A percentile compares a stretch with the other conserved stretches of the same genome.
phyloP scores from a whole-genome alignment of 805 yeast genomes.

The Jamesozyma gamospora region DNA sequence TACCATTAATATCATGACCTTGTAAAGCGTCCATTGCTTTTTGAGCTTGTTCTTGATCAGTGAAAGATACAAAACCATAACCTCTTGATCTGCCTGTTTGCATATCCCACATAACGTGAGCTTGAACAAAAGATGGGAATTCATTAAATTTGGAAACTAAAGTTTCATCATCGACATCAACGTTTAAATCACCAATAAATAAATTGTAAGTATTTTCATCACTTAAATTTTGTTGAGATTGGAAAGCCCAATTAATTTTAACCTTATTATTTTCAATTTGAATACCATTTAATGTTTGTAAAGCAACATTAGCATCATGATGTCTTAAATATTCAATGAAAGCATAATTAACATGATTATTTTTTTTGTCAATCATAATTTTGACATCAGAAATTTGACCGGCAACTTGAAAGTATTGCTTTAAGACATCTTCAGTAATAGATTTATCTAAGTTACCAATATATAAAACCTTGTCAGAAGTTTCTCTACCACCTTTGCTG shows the following conservation, averaged over 20 bases:
- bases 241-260: constrained; percentile 74
- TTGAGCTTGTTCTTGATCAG: constrained; percentile 59
- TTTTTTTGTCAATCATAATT: constrained; percentile 65
- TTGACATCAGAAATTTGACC: constrained; percentile 58
- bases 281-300: constrained; percentile 50
- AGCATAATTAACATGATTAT: constrained; percentile 67
- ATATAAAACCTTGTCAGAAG: constrained; percentile 60
- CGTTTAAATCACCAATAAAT: constrained; percentile 78
- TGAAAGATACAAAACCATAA: constrained; percentile 80
- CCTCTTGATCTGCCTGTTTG: constrained; percentile 87
- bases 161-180: constrained; percentile 73
- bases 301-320: constrained; percentile 52
- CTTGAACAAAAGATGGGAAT: constrained; percentile 58
- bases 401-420: constrained; percentile 51
- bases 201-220: constrained; percentile 55
- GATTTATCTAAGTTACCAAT: constrained; percentile 65
- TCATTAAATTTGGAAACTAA: constrained; percentile 47
- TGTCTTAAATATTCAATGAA: constrained; percentile 63
- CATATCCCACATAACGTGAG: constrained; percentile 97
- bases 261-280: constrained; percentile 46
- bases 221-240: constrained; percentile 56
- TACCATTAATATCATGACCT: constrained; percentile 60
- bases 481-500: constrained; percentile 70
- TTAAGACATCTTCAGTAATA: constrained; percentile 52
- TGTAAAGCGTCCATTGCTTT: constrained; percentile 62